Conservation (phyloP, 192 early-diverging fungal species). For the Coemansia brasiliensis region DNA sequence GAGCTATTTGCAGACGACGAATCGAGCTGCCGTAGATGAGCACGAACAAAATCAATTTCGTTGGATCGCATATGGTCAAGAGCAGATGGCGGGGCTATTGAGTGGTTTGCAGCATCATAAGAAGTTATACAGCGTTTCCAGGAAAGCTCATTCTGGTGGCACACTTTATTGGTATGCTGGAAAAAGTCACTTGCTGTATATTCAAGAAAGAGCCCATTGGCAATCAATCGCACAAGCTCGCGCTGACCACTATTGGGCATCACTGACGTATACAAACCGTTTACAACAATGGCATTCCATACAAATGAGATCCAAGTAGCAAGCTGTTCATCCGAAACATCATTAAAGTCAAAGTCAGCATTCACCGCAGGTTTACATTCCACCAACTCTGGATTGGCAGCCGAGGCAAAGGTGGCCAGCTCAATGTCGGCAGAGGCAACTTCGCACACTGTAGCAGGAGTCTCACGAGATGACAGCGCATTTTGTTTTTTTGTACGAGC, state of each 20-base stretch:
- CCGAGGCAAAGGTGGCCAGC: conserved; percentile 6
- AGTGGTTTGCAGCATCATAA: background rate
- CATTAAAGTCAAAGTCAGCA: conserved; percentile 34
- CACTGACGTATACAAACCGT: conserved; percentile 1
- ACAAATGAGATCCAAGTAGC: conserved; percentile 29
- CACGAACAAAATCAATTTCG: conserved; percentile 25
- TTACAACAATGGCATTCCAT: conserved; percentile 24
- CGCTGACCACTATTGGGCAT: conserved; percentile 25
- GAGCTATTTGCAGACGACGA: background rate
- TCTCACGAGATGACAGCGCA: background rate
- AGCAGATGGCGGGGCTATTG: conserved; percentile 14
- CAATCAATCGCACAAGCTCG: conserved; percentile 31
- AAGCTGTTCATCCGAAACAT: conserved; percentile 31
- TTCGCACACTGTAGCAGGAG: background rate
- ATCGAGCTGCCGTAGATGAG: conserved; percentile 10
- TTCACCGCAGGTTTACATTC: background rate
- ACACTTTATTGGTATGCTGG: no score
- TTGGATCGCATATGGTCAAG: conserved; percentile 27
- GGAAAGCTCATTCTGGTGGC: no score
- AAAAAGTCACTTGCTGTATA: background rate
- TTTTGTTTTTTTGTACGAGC: background rate
- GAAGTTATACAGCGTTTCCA: conserved; percentile 12
- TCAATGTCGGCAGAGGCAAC: conserved; percentile 5
- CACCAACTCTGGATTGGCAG: background rate
- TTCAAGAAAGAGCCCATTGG: conserved; percentile 23